A percentile compares a stretch with the other conserved stretches of the same genome.
Evolutionary conservation across 495 filamentous ascomycete species (phyloP).

Genomic region (Cercophora newfieldiana): DNA sequence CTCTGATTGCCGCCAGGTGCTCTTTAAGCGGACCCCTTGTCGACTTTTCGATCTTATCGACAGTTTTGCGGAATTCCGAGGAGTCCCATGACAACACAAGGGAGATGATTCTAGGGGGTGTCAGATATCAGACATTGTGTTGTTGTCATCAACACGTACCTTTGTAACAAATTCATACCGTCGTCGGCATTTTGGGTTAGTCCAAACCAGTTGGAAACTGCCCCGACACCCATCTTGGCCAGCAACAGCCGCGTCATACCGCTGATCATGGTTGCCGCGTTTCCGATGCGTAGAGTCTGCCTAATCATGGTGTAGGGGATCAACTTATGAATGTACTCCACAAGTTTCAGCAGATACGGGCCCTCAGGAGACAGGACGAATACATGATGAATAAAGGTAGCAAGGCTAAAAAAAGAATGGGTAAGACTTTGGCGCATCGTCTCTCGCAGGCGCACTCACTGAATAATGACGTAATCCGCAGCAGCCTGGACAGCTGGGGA

Average conservation of each 20-base stretch:
- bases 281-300: slow-evolving; percentile 65
- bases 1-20: slow-evolving; percentile 50
- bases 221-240: slow-evolving; percentile 62
- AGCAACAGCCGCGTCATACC: slow-evolving; percentile 62
- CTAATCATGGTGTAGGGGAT: slow-evolving; percentile 60
- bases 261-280: slow-evolving; percentile 68
- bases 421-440: neutral
- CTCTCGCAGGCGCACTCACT: slow-evolving; percentile 37
- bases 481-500: slow-evolving; percentile 54
- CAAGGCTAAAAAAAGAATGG: slow-evolving; percentile 45
- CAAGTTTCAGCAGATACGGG: slow-evolving; percentile 58
- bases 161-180: slow-evolving; percentile 69
- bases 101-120: slow-evolving; percentile 58
- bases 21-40: slow-evolving; percentile 49
- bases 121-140: slow-evolving; percentile 11
- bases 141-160: slow-evolving; percentile 36
- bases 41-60: slow-evolving; percentile 53
- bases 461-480: slow-evolving; percentile 58
- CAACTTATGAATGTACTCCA: slow-evolving; percentile 58
- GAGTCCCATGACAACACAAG: slow-evolving; percentile 62
- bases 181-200: slow-evolving; percentile 58
- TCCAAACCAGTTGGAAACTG: slow-evolving; percentile 66
- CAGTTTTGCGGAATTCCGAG: slow-evolving; percentile 54
- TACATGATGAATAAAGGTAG: slow-evolving; percentile 63
- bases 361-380: slow-evolving; percentile 64